These are phyloP conservation scores for Cercospora nicotianae DNA, from an alignment of 2,329 filamentous ascomycete species.

Conservation along the genomic window DNA sequence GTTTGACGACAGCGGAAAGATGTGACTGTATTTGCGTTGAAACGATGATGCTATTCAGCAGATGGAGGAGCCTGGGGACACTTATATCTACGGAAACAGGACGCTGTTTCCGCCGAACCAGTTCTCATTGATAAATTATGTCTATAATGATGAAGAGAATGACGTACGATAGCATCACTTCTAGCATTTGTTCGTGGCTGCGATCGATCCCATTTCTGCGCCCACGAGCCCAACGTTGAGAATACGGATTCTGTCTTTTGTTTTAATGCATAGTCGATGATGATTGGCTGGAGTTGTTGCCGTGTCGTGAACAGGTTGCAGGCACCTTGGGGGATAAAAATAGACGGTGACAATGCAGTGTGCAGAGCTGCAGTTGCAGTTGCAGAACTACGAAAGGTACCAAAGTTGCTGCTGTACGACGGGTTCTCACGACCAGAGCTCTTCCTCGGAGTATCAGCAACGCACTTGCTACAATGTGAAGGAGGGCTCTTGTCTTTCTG, in stretches of 20 bases:
- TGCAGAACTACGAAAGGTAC: background rate
- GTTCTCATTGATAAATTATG: conserved; percentile 6
- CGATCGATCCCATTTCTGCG: background rate
- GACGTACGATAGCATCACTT: background rate
- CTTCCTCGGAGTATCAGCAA: background rate
- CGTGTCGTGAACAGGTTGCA: background rate
- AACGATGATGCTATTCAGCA: conserved; percentile 1
- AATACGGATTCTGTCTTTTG: background rate
- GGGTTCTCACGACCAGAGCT: background rate
- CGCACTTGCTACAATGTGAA: background rate
- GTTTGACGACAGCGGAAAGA: background rate
- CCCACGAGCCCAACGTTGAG: background rate
- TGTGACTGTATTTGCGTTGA: background rate
- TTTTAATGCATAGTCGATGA: background rate
- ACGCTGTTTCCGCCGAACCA: background rate
- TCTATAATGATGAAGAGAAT: conserved; percentile 13
- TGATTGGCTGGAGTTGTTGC: conserved; percentile 3
- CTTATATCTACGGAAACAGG: background rate
- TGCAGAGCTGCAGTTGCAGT: background rate
- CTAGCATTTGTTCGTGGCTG: background rate
- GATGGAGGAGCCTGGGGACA: background rate
- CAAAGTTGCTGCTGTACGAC: background rate
- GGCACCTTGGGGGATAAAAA: background rate
- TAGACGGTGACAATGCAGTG: background rate
- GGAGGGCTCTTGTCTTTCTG: background rate